Evolutionary conservation across 768 basidiomycete genomes (phyloP), one percentile per base, ranked within the genome.

Genomic region (Trametes cingulata): DNA sequence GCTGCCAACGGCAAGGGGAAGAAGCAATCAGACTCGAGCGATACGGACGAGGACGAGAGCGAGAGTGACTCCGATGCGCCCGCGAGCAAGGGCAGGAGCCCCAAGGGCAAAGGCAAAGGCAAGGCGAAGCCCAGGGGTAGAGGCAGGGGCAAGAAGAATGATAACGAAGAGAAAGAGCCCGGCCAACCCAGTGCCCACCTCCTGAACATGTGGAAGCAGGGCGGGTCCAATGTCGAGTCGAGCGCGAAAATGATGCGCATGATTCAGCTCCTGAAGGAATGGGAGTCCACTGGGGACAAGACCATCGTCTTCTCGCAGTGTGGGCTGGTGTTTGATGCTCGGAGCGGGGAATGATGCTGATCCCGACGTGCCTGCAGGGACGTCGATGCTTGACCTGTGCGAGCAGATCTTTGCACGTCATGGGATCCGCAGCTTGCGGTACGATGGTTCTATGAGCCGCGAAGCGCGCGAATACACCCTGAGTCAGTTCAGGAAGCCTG

Each of bases 221-320:
- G 82, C 24, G 85, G 85, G 62, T 80, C 83, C 60, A 80, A 85
- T 68, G 67, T 88, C 61, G 85, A 87, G 69, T 78, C 86, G 8
- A 87, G 85, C 68, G 76, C 86, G 9, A 90, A 89, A 77, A 90
- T 90, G 87, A 48, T 80, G 22, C 78, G 77, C 27, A 70, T 87
- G 65, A 71, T 90, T 19, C 70, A 78, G 1, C 74, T 82, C 46
- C 73, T 93, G 63, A 80, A 83, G 65, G 76, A 85, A 56, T 85
- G 83, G 82, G 83, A 85, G 14, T 62, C 66, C 9, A 78, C 76
- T 5, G 86, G 85, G 0, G 88, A 90, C 68, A 90, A 90, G 77
- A 83, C 82, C 4, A 88, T 90, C 35, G 77, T 80, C 41, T 90
- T 85, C 71, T 87, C 86, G 6, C 88, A 90, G 69, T 90, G 87